These are phyloP conservation scores for Trichophyton equinum DNA, from an alignment of 2,329 filamentous ascomycete genomes.

Conservation along the genomic window DNA sequence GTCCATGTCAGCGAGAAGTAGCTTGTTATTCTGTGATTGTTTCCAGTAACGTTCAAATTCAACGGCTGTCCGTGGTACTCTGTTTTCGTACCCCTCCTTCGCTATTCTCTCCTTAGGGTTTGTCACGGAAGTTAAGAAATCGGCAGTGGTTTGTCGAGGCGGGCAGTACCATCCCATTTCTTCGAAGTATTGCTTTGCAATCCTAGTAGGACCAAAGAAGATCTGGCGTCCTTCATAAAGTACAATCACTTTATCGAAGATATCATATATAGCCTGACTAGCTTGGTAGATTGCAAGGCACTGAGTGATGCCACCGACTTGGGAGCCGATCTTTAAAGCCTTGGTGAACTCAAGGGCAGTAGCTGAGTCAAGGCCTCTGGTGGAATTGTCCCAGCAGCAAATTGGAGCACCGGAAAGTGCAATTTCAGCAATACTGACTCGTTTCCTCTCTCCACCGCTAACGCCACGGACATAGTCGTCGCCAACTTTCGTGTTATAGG, in stretches of 20 bases:
- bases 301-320: slow-evolving; percentile 38
- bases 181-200: slow-evolving; percentile 54
- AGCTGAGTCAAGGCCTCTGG: slow-evolving; percentile 42
- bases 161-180: slow-evolving; percentile 57
- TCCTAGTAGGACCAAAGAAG: slow-evolving; percentile 53
- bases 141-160: slow-evolving; percentile 52
- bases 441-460: slow-evolving; percentile 49
- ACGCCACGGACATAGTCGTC: slow-evolving; percentile 50
- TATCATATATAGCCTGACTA: slow-evolving; percentile 41
- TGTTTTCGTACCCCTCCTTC: slow-evolving; percentile 46
- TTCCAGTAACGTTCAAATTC: slow-evolving; percentile 49
- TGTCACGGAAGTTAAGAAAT: slow-evolving; percentile 58
- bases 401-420: slow-evolving; percentile 26
- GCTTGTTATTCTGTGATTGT: slow-evolving; percentile 23
- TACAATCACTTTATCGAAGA: slow-evolving; percentile 64
- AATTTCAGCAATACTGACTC: slow-evolving; percentile 39
- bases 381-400: slow-evolving; percentile 36
- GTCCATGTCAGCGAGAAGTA: slow-evolving; percentile 25
- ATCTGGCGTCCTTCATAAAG: slow-evolving; percentile 68
- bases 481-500: slow-evolving; percentile 37
- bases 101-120: slow-evolving; percentile 49
- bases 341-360: slow-evolving; percentile 48
- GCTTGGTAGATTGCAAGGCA: slow-evolving; percentile 49
- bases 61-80: slow-evolving; percentile 52
- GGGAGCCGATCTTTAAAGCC: slow-evolving; percentile 39